Conservation (phyloP, 2,329 filamentous ascomycete genomes). For the Dothidotthia symphoricarpi region DNA sequence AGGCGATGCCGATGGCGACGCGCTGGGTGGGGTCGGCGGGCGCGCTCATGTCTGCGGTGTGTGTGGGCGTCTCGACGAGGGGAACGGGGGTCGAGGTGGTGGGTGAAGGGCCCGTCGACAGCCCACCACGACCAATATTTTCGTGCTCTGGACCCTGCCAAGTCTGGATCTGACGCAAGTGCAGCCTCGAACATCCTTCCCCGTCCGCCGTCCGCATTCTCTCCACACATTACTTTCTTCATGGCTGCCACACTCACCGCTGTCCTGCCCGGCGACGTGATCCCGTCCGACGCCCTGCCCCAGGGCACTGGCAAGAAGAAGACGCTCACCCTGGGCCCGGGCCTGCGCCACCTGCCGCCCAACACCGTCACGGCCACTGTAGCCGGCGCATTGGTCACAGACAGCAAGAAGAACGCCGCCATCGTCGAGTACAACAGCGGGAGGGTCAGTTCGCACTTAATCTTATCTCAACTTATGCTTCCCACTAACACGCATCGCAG, state of each 20-base stretch:
- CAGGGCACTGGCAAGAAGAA: conserved; percentile 60
- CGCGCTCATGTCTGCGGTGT: conserved; percentile 47
- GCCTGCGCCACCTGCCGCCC: conserved; percentile 78
- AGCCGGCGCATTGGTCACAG: conserved; percentile 64
- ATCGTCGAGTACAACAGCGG: conserved; percentile 73
- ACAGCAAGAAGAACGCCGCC: conserved; percentile 71
- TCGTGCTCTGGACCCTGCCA: too few relatives aligned
- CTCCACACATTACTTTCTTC: too few relatives aligned
- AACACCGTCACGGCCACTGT: conserved; percentile 68
- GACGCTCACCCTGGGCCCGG: conserved; percentile 78
- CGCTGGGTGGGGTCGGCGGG: conserved; percentile 54
- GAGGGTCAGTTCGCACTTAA: conserved; percentile 51
- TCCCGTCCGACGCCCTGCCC: conserved; percentile 67
- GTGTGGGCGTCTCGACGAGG: neutral
- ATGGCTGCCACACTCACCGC: conserved; percentile 61
- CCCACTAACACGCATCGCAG: conserved; percentile 45
- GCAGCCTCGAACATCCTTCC: too few relatives aligned
- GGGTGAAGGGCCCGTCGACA: neutral
- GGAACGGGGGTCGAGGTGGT: neutral
- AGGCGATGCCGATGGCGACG: conserved; percentile 88
- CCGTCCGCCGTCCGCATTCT: too few relatives aligned
- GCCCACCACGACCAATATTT: too few relatives aligned
- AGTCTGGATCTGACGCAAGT: too few relatives aligned
- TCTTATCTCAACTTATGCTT: too few relatives aligned
- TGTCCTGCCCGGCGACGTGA: conserved; percentile 77